These are phyloP conservation scores for Myxozyma nipponensis DNA, from an alignment of 805 yeast genomes.

Conservation along the genomic window DNA sequence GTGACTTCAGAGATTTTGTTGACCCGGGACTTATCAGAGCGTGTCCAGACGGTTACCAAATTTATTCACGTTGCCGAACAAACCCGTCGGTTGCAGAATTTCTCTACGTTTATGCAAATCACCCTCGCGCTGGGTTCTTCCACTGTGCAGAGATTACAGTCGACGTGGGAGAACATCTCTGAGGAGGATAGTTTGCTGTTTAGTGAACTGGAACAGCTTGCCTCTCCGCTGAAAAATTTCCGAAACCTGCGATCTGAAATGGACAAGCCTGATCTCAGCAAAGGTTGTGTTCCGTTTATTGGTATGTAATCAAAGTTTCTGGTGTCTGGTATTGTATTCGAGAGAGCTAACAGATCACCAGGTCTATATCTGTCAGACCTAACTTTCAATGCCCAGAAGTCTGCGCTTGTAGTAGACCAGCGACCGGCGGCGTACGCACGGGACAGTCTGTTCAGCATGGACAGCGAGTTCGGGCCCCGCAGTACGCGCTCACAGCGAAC, in stretches of 20 bases:
- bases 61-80: slow-evolving; percentile 82
- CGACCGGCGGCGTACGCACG: background rate
- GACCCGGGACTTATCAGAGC: slow-evolving; percentile 55
- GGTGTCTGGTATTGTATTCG: background rate
- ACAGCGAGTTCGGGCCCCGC: slow-evolving; percentile 19
- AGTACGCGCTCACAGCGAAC: background rate
- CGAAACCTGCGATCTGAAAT: slow-evolving; percentile 60
- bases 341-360: too few relatives aligned
- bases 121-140: slow-evolving; percentile 72
- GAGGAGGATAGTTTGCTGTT: slow-evolving; percentile 68
- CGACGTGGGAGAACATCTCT: slow-evolving; percentile 71
- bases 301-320: slow-evolving; percentile 34
- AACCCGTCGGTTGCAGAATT: slow-evolving; percentile 71
- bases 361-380: slow-evolving; percentile 77
- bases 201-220: slow-evolving; percentile 62
- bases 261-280: slow-evolving; percentile 54
- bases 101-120: slow-evolving; percentile 82
- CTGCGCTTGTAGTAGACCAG: slow-evolving; percentile 43
- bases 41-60: slow-evolving; percentile 70
- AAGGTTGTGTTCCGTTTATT: slow-evolving; percentile 86
- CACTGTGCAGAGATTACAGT: slow-evolving; percentile 53
- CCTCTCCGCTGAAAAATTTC: slow-evolving; percentile 75
- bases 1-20: slow-evolving; percentile 79
- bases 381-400: slow-evolving; percentile 65
- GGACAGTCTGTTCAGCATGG: slow-evolving; percentile 23